Evolutionary conservation across 2,329 filamentous ascomycete species (phyloP).

Genomic region (Penicillium sp.): DNA sequence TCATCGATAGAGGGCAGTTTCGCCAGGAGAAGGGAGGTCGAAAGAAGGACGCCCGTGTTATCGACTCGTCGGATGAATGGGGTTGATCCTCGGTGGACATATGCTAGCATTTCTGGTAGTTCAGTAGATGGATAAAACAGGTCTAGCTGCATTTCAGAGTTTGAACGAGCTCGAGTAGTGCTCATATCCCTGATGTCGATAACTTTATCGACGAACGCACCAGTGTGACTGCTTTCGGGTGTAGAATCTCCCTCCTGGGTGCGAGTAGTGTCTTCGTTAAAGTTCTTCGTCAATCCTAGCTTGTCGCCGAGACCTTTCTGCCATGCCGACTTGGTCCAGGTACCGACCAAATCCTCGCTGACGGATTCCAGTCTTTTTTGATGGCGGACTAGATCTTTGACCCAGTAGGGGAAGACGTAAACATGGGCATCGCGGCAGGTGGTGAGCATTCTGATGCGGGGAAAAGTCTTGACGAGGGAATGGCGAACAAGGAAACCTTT

Average conservation of each 20-base stretch:
- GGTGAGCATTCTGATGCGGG: background rate
- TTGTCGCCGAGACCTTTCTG: conserved; percentile 3
- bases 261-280: background rate
- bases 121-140: background rate
- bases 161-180: background rate
- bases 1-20: conserved; percentile 2
- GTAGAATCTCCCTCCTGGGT: background rate
- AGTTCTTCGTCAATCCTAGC: background rate
- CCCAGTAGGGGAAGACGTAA: conserved; percentile 2
- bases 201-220: background rate
- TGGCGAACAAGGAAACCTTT: background rate
- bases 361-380: background rate
- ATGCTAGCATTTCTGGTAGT: background rate
- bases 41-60: background rate
- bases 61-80: conserved; percentile 5
- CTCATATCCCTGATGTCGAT: conserved; percentile 1
- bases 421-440: conserved; percentile 5
- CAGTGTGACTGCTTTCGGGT: background rate
- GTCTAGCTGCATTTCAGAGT: background rate
- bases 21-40: conserved; percentile 1
- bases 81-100: background rate
- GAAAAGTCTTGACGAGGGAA: background rate
- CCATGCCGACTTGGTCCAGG: conserved; percentile 6
- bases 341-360: conserved; percentile 1
- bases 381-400: background rate